Conservation (phyloP, 805 yeast genomes). For the Lachancea dasiensis region DNA sequence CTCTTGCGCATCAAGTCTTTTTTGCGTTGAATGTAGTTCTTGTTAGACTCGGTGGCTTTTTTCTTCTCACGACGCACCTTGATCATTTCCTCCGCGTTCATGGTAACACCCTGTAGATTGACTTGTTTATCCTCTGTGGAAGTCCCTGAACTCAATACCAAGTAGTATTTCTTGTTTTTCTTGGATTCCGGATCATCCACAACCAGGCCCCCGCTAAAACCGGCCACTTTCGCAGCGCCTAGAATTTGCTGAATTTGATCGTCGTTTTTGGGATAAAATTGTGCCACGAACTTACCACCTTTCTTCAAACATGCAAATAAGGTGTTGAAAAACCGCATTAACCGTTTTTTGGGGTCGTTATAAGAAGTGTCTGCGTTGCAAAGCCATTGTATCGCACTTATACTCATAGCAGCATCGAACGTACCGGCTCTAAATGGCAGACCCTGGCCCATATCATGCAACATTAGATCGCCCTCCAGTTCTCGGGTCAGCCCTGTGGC, state of each 20-base stretch:
- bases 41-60: slow-evolving; percentile 60
- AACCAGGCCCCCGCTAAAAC: slow-evolving; percentile 93
- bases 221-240: slow-evolving; percentile 84
- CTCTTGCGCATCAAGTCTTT: slow-evolving; percentile 88
- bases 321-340: slow-evolving; percentile 78
- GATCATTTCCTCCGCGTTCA: slow-evolving; percentile 59
- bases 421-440: slow-evolving; percentile 94
- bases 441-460: slow-evolving; percentile 91
- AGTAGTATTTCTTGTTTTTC: slow-evolving; percentile 83
- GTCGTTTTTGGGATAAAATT: slow-evolving; percentile 91
- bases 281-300: slow-evolving; percentile 97
- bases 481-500: slow-evolving; percentile 91
- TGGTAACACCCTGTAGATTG: slow-evolving; percentile 71
- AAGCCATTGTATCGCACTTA: slow-evolving; percentile 95
- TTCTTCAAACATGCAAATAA: slow-evolving; percentile 78
- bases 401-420: slow-evolving; percentile 92
- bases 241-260: slow-evolving; percentile 72
- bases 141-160: slow-evolving; percentile 59
- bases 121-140: slow-evolving; percentile 79
- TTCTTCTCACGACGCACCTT: slow-evolving; percentile 32
- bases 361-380: slow-evolving; percentile 87
- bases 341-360: slow-evolving; percentile 78
- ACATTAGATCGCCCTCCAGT: slow-evolving; percentile 85
- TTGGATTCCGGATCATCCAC: slow-evolving; percentile 91
- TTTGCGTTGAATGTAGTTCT: slow-evolving; percentile 82